These are phyloP conservation scores for Boechera stricta DNA, from an alignment of 345 rosid species.

Conservation along the genomic window DNA sequence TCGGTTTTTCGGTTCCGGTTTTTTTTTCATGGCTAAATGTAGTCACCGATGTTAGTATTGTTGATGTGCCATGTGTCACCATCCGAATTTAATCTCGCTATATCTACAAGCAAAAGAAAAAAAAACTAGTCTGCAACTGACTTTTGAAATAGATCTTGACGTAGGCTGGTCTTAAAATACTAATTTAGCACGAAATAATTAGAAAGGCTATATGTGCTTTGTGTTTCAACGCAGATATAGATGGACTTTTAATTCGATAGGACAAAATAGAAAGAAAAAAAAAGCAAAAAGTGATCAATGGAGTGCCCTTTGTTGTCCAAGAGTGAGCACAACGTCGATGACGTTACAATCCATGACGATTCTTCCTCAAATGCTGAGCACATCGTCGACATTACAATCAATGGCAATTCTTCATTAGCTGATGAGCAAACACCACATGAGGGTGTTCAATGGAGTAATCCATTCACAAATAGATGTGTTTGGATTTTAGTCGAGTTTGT, in stretches of 20 bases:
- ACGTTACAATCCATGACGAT: not conserved
- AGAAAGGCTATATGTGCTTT: not conserved
- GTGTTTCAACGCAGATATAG: not conserved
- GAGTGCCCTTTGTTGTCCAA: slow-evolving; percentile 1
- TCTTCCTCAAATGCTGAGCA: not conserved
- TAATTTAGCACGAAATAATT: not conserved
- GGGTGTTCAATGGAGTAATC: too few relatives aligned
- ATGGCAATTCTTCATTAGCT: too few relatives aligned
- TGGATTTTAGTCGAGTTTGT: slow-evolving; percentile 2
- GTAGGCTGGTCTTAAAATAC: slow-evolving; percentile 8
- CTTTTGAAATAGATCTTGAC: not conserved
- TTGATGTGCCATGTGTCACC: too few relatives aligned
- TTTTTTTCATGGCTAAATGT: too few relatives aligned
- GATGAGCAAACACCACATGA: too few relatives aligned
- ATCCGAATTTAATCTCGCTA: too few relatives aligned
- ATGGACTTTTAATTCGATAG: not conserved
- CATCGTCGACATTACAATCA: too few relatives aligned
- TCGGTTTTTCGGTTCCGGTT: too few relatives aligned
- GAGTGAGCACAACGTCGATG: not conserved
- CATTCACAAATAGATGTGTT: too few relatives aligned
- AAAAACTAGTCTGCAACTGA: too few relatives aligned
- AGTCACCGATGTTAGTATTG: too few relatives aligned
- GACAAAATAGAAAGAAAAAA: not conserved
- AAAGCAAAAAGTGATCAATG: not conserved
- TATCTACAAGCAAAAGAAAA: too few relatives aligned